Conservation (phyloP, 805 yeast genomes). For the Cyberlindnera suaveolens region DNA sequence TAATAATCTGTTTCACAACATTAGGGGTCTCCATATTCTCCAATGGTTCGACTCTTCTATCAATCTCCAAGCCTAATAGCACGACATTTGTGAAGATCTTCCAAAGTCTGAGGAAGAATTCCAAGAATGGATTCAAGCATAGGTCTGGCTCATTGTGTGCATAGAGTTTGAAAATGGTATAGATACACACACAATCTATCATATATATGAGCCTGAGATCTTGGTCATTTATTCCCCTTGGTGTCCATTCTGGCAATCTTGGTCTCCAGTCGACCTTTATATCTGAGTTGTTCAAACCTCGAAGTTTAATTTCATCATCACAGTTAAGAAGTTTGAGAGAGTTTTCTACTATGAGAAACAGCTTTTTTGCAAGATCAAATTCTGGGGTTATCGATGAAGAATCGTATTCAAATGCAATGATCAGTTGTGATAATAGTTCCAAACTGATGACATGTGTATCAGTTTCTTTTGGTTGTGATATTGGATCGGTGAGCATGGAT, state of each 20-base stretch:
- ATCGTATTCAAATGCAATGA: slow-evolving; percentile 30
- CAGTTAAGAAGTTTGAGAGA: slow-evolving; percentile 33
- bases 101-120: slow-evolving; percentile 56
- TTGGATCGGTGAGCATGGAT: slow-evolving; percentile 48
- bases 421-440: slow-evolving; percentile 46
- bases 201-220: slow-evolving; percentile 41
- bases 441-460: slow-evolving; percentile 48
- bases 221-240: slow-evolving; percentile 27
- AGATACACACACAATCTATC: slow-evolving; percentile 36
- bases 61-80: slow-evolving; percentile 54
- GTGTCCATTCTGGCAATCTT: slow-evolving; percentile 31
- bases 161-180: slow-evolving; percentile 39
- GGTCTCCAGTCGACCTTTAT: slow-evolving; percentile 28
- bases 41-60: slow-evolving; percentile 41
- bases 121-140: slow-evolving; percentile 56
- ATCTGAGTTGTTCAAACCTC: slow-evolving; percentile 36
- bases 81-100: slow-evolving; percentile 56
- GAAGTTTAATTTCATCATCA: slow-evolving; percentile 35
- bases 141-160: slow-evolving; percentile 29
- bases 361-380: slow-evolving; percentile 27
- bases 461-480: slow-evolving; percentile 62
- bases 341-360: slow-evolving; percentile 32
- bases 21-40: slow-evolving; percentile 32
- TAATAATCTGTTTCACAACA: slow-evolving; percentile 41
- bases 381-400: slow-evolving; percentile 25